Evolutionary conservation across 106 monocot genomes (phyloP).

Genomic region (Phalaenopsis equestris): DNA sequence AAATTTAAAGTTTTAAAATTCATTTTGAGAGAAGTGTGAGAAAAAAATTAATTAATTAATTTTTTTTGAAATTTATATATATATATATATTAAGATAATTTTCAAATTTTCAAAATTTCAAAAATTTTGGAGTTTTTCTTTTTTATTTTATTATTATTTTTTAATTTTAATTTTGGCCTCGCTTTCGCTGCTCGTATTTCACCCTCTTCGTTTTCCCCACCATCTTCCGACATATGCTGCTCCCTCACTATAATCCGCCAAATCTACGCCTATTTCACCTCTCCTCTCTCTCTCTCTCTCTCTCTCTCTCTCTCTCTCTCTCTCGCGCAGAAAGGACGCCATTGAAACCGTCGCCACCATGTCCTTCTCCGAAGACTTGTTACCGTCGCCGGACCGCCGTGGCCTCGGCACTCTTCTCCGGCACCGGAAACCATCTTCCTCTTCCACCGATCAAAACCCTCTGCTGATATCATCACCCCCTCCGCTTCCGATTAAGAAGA

Average conservation of each 20-base stretch:
- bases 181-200: no score
- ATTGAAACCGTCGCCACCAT: neutral
- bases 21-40: no score
- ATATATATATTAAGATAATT: no score
- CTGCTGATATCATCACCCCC: neutral
- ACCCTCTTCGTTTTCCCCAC: no score
- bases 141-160: no score
- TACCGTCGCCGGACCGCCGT: neutral
- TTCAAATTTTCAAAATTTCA: no score
- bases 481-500: conserved; percentile 4
- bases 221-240: neutral
- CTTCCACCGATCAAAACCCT: neutral
- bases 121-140: no score
- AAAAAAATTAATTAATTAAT: no score
- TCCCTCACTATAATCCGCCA: neutral
- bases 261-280: neutral
- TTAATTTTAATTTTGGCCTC: no score
- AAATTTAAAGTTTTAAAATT: no score
- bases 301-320: neutral
- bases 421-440: neutral
- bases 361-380: neutral
- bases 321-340: neutral
- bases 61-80: no score
- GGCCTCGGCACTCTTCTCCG: neutral
- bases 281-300: neutral